These are phyloP conservation scores for Geotrichum ghanense DNA, from an alignment of 805 yeast species.

Conservation along the genomic window DNA sequence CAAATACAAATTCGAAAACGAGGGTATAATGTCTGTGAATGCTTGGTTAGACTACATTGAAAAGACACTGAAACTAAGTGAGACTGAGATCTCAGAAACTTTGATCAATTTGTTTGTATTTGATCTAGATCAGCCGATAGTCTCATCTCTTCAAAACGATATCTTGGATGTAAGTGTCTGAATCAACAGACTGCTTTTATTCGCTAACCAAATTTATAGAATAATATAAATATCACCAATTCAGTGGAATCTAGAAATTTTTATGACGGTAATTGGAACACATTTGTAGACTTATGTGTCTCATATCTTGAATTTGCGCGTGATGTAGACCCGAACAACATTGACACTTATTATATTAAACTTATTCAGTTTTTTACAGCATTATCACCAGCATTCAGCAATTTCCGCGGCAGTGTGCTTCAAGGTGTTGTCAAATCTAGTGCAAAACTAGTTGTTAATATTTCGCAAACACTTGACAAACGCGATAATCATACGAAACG, in stretches of 20 bases:
- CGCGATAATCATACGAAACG: constrained; percentile 14
- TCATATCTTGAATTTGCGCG: constrained; percentile 38
- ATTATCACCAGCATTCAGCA: constrained; percentile 28
- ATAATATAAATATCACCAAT: constrained; percentile 13
- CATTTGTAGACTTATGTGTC: constrained; percentile 36
- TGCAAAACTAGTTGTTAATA: constrained; percentile 9
- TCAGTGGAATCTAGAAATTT: constrained; percentile 21
- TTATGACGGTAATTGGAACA: constrained; percentile 30
- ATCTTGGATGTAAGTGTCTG: constrained; percentile 16
- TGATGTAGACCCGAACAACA: constrained; percentile 43
- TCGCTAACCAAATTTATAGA: constrained; percentile 4
- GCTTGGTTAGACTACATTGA: constrained; percentile 1
- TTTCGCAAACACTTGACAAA: constrained; percentile 10
- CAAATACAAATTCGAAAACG: constrained; percentile 2
- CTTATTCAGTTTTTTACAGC: constrained; percentile 36
- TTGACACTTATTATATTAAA: constrained; percentile 39
- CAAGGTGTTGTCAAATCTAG: constrained; percentile 8
- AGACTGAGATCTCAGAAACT: constrained; percentile 3
- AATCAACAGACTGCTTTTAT: constrained; percentile 6
- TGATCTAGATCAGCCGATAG: constrained; percentile 24
- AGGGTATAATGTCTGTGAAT: background rate
- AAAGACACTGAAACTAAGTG: background rate
- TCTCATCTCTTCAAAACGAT: constrained; percentile 29
- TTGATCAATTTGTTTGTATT: constrained; percentile 18
- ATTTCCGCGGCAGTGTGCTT: constrained; percentile 21